These are phyloP conservation scores for Acanthamoeba royreba DNA, from an alignment of 208 protist species.

Conservation along the genomic window DNA sequence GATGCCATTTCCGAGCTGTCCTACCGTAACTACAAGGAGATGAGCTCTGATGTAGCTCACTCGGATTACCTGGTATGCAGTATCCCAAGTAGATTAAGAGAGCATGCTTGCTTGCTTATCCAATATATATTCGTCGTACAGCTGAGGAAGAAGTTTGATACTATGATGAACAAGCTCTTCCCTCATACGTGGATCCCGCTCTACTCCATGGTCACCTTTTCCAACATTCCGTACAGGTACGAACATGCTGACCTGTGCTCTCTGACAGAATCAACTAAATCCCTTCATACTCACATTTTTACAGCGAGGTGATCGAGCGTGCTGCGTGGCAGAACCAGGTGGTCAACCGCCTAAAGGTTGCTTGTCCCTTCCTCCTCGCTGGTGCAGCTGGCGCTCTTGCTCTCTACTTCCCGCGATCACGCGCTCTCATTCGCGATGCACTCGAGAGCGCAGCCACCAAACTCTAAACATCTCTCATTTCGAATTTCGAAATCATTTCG, in stretches of 20 bases:
- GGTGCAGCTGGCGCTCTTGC: neutral
- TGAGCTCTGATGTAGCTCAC: slow-evolving; percentile 56
- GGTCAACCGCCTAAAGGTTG: neutral
- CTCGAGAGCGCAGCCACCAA: neutral
- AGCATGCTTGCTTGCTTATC: too few species aligned
- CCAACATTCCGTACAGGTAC: slow-evolving; percentile 24
- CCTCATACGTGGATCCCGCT: slow-evolving; percentile 11
- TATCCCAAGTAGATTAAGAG: too few species aligned
- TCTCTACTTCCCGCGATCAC: slow-evolving; percentile 12
- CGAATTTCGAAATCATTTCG: too few species aligned
- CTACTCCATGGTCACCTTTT: slow-evolving; percentile 39
- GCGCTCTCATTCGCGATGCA: neutral
- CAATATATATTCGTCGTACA: neutral
- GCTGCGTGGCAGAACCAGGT: neutral
- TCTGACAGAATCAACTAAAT: neutral
- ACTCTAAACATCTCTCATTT: too few species aligned
- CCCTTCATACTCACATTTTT: too few species aligned
- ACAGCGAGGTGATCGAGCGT: slow-evolving; percentile 20
- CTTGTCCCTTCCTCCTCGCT: neutral
- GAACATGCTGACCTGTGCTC: neutral
- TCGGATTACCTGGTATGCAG: slow-evolving; percentile 4
- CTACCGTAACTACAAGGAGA: slow-evolving; percentile 67
- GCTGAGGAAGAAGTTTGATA: slow-evolving; percentile 40
- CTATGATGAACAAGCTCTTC: neutral
- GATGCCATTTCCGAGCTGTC: slow-evolving; percentile 68